Conservation (phyloP, 345 rosid genomes). For the Turnera subulata region DNA sequence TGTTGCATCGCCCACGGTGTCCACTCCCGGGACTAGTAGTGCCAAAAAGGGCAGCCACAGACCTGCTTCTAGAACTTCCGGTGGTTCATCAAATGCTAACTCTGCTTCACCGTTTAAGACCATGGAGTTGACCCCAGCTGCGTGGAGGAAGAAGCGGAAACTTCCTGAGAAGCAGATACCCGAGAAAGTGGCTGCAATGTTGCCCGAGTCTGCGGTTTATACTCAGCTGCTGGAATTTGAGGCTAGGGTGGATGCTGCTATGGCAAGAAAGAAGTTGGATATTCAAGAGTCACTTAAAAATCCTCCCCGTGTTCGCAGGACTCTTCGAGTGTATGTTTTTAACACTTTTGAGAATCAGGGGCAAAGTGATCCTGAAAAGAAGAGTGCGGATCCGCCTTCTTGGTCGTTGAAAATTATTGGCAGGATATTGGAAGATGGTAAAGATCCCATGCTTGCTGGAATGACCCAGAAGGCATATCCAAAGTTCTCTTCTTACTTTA, state of each 20-base stretch:
- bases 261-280: conserved; percentile 47
- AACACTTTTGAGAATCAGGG: conserved; percentile 46
- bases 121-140: conserved; percentile 53
- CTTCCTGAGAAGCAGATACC: conserved; percentile 48
- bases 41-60: conserved; percentile 40
- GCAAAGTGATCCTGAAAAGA: conserved; percentile 26
- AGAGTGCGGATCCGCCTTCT: conserved; percentile 32
- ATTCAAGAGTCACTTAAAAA: conserved; percentile 45
- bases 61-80: conserved; percentile 47
- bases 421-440: conserved; percentile 53
- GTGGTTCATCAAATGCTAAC: conserved; percentile 34
- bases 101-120: conserved; percentile 37
- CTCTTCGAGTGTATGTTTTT: conserved; percentile 48
- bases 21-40: conserved; percentile 38
- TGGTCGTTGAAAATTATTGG: conserved; percentile 62
- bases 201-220: conserved; percentile 52
- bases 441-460: conserved; percentile 49
- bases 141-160: conserved; percentile 41
- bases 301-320: conserved; percentile 40
- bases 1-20: conserved; percentile 25
- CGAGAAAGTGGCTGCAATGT: conserved; percentile 40
- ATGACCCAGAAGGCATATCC: conserved; percentile 29
- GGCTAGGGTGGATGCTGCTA: conserved; percentile 41
- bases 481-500: conserved; percentile 52
- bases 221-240: conserved; percentile 53